phyloP scores from a whole-genome alignment of 1,284 basidiomycete genomes.

The Heterobasidion occidentale region DNA sequence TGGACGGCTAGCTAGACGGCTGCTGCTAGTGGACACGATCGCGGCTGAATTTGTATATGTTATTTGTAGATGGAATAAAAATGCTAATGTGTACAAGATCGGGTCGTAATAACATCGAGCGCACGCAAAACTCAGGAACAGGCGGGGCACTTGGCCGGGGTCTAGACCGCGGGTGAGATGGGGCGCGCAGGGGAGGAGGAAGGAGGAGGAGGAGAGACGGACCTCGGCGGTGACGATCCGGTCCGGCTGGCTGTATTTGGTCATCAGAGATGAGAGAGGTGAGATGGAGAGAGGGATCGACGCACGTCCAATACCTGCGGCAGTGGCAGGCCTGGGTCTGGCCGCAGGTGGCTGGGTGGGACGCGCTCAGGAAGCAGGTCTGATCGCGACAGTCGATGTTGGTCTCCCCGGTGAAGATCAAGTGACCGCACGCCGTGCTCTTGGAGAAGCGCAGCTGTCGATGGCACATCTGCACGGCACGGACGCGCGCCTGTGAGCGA shows the following conservation, averaged over 20 bases:
- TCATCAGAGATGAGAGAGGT: slow-evolving; percentile 4
- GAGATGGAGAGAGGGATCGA: slow-evolving; percentile 8
- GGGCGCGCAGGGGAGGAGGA: too few relatives aligned
- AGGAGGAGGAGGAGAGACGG: neutral
- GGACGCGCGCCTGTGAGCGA: neutral
- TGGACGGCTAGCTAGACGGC: too few relatives aligned
- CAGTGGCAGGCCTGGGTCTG: slow-evolving; percentile 34
- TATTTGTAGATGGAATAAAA: too few relatives aligned
- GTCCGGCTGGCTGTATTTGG: slow-evolving; percentile 19
- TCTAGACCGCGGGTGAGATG: neutral
- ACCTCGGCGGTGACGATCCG: slow-evolving; percentile 22
- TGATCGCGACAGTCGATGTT: slow-evolving; percentile 44
- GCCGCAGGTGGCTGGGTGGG: slow-evolving; percentile 41
- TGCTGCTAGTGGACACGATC: too few relatives aligned
- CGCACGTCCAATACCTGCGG: slow-evolving; percentile 50
- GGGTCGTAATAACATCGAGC: too few relatives aligned
- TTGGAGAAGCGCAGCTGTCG: slow-evolving; percentile 47
- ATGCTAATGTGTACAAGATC: too few relatives aligned
- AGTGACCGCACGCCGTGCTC: slow-evolving; percentile 45
- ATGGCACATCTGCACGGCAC: slow-evolving; percentile 49
- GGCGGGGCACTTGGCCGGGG: neutral
- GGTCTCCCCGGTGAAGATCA: slow-evolving; percentile 39
- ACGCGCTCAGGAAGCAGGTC: slow-evolving; percentile 37
- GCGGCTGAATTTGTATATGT: too few relatives aligned
- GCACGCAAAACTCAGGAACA: neutral